These are phyloP conservation scores for Fonsecaea multimorphosa DNA, from an alignment of 2,329 filamentous ascomycete species.

Conservation along the genomic window DNA sequence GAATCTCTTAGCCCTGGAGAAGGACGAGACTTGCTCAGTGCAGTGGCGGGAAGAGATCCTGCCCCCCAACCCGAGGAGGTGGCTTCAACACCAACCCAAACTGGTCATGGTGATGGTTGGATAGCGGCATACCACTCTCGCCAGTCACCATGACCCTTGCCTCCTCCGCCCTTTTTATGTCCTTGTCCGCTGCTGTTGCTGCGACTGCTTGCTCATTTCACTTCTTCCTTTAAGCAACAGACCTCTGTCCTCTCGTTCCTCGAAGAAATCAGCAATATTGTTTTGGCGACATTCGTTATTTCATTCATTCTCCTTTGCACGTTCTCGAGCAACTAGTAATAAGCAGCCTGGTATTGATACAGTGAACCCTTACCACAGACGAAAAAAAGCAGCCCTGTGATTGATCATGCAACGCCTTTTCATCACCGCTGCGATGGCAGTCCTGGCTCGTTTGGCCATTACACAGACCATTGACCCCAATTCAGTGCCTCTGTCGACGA, in stretches of 20 bases:
- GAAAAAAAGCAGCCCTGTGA: neutral
- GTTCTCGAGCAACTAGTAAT: neutral
- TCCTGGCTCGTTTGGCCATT: constrained; percentile 44
- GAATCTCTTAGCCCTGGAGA: constrained; percentile 6
- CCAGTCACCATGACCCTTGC: constrained; percentile 19
- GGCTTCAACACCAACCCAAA: constrained; percentile 18
- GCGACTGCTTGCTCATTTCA: constrained; percentile 5
- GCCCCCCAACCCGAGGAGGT: constrained; percentile 6
- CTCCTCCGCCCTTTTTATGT: constrained; percentile 27
- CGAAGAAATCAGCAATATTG: neutral
- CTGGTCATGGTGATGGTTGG: constrained; percentile 12
- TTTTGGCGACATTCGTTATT: constrained; percentile 2
- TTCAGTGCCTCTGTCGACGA: constrained; percentile 45
- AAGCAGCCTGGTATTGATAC: neutral
- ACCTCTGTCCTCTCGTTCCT: constrained; percentile 13
- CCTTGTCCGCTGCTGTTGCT: constrained; percentile 6
- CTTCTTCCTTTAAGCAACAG: constrained; percentile 11
- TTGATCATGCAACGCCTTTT: constrained; percentile 38
- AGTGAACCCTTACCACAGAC: neutral
- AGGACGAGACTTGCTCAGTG: constrained; percentile 16
- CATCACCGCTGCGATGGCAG: constrained; percentile 42
- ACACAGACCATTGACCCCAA: constrained; percentile 50
- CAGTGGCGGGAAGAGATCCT: constrained; percentile 27
- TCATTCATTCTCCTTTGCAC: neutral
- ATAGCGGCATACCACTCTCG: constrained; percentile 16